Base-by-base conservation (phyloP, 345 rosid species). In the Populus davidiana region DNA sequence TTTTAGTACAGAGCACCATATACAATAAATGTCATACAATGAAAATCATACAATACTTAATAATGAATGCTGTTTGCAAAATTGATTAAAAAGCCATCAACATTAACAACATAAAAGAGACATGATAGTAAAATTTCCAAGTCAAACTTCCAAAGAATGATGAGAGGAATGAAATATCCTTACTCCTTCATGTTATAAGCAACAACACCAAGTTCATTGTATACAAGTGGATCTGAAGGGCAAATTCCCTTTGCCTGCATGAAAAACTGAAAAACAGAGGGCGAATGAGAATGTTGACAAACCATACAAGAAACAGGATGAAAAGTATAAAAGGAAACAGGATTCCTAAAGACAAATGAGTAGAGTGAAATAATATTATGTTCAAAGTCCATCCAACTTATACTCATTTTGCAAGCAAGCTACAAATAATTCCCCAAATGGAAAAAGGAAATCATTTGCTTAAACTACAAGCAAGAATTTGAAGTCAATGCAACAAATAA, bases 151-250 rank as follows among this genome's bases (percentile, higher is more conserved):
- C n/a, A 76, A 14, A 54, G n/a, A 49, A 61, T 33, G 6, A 65
- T 41, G 16, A 73, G 41, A 21, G 31, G 9, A 27, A 52, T 36
- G 17, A 41, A 14, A 16, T 62, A 49, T 83, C 76, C 97, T 81
- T 89, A 94, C 98, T 96, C 98, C 81, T 94, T 90, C 98, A 92
- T 89, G 78, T 91, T 87, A 86, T 89, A 96, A 71, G 99, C 93
- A 85, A 96, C 99, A 85, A 96, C 97, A 61, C 98, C 99, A 11
- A 94, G 93, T 87, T 96, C 99, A 78, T 94, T 96, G 81, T 89
- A 92, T 41, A 96, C 95, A 80, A 93, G 92, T 69, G 99, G 99
- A 85, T 96, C 98, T 29, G 95, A 91, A 71, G 95, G 89, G 77
- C 97, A 94, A 72, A 93, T 91, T 66, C 87, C 77, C 89, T 92